A percentile compares a stretch with the other conserved stretches of the same genome.
These are phyloP conservation scores for Heterobasidion occidentale DNA, from an alignment of 1,284 basidiomycete genomes.

Conservation along the genomic window DNA sequence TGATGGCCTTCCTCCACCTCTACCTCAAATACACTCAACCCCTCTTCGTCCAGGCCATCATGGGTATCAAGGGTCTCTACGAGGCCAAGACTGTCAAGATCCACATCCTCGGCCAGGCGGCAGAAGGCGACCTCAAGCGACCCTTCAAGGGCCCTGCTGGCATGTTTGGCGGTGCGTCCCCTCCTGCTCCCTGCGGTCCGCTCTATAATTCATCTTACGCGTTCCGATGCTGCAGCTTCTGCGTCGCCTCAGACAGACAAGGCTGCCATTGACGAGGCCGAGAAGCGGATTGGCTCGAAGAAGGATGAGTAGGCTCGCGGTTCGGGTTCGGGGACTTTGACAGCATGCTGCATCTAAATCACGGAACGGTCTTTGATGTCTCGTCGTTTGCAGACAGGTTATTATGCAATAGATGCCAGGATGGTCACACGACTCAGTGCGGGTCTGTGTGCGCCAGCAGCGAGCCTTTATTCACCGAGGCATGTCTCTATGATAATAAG, in stretches of 20 bases:
- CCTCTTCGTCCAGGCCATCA: slow-evolving; percentile 84
- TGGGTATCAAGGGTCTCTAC: slow-evolving; percentile 82
- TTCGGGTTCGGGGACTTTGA: too few species aligned
- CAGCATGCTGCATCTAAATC: neutral
- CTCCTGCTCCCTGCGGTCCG: neutral
- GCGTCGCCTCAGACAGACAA: slow-evolving; percentile 74
- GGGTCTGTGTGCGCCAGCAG: too few species aligned
- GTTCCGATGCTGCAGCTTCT: slow-evolving; percentile 21
- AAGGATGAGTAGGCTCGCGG: slow-evolving; percentile 51
- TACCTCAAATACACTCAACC: slow-evolving; percentile 91
- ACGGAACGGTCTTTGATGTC: neutral
- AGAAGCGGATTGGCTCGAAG: slow-evolving; percentile 72
- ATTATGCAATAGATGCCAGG: too few species aligned
- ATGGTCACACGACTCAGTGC: too few species aligned
- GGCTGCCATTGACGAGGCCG: slow-evolving; percentile 80
- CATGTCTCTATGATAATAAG: too few species aligned
- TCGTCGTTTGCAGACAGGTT: too few species aligned
- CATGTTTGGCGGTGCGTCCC: slow-evolving; percentile 59
- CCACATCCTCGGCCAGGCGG: slow-evolving; percentile 68
- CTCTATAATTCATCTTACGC: neutral
- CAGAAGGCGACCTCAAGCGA: slow-evolving; percentile 84
- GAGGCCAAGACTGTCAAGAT: slow-evolving; percentile 81
- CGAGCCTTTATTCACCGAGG: too few species aligned
- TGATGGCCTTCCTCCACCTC: slow-evolving; percentile 86
- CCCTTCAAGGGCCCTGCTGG: slow-evolving; percentile 77